Evolutionary conservation across 768 basidiomycete species (phyloP).

Genomic region (Sporobolomyces phaffii): DNA sequence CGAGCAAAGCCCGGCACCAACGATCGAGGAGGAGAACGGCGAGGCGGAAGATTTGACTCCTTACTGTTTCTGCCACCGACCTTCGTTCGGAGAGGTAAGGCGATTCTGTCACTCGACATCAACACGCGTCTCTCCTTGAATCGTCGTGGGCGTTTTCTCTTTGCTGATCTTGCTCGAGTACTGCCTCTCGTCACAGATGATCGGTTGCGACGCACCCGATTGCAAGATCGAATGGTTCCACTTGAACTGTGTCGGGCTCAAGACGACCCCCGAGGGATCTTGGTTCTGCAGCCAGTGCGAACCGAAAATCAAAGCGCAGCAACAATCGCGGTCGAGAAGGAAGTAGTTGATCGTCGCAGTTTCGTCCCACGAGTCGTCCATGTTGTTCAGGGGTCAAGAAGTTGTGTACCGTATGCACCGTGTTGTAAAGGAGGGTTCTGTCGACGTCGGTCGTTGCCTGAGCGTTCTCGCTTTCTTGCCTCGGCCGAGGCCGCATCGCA

Average conservation of each 20-base stretch:
- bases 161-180: too few relatives aligned
- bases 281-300: slow-evolving; percentile 36
- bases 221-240: slow-evolving; percentile 41
- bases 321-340: slow-evolving; percentile 3
- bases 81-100: slow-evolving; percentile 38
- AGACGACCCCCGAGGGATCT: slow-evolving; percentile 29
- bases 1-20: slow-evolving; percentile 44
- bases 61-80: slow-evolving; percentile 38
- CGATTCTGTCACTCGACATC: too few relatives aligned
- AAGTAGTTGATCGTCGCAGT: background rate
- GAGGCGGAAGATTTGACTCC: slow-evolving; percentile 40
- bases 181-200: slow-evolving; percentile 26
- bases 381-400: too few relatives aligned
- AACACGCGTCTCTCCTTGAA: too few relatives aligned
- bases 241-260: slow-evolving; percentile 37
- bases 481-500: too few relatives aligned
- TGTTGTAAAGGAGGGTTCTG: too few relatives aligned
- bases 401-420: too few relatives aligned
- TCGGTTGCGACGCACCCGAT: slow-evolving; percentile 38
- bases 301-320: slow-evolving; percentile 15
- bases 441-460: too few relatives aligned
- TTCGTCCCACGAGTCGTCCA: too few relatives aligned
- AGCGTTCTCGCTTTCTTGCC: too few relatives aligned
- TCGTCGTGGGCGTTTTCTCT: background rate
- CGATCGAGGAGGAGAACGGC: slow-evolving; percentile 43